phyloP scores from a whole-genome alignment of 192 early-diverging fungal species.

The Backusella luteola region DNA sequence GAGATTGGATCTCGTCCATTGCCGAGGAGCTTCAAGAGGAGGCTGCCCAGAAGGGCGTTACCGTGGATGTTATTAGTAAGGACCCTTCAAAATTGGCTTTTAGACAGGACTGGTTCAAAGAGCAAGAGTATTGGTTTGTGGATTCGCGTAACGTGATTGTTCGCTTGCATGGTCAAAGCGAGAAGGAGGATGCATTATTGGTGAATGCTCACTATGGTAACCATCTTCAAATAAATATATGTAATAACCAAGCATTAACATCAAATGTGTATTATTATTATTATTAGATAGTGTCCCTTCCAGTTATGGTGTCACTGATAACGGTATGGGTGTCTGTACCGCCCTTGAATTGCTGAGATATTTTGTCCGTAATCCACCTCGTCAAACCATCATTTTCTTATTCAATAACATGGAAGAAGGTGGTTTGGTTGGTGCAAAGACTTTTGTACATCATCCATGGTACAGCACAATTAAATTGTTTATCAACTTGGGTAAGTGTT shows the following conservation, averaged over 20 bases:
- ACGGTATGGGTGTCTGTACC: constrained; percentile 60
- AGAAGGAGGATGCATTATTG: constrained; percentile 48
- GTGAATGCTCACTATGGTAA: constrained; percentile 67
- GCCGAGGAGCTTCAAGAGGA: constrained; percentile 5
- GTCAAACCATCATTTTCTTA: constrained; percentile 67
- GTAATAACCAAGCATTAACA: not conserved
- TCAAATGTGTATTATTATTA: not conserved
- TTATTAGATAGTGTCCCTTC: constrained; percentile 60
- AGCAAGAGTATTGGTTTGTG: constrained; percentile 18
- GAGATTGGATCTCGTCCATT: constrained; percentile 13
- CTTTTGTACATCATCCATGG: constrained; percentile 66
- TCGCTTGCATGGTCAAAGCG: constrained; percentile 15
- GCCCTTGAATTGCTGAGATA: constrained; percentile 61
- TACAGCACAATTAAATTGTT: constrained; percentile 56
- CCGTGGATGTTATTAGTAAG: constrained; percentile 15
- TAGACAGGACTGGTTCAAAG: not conserved
- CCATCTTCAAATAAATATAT: not conserved
- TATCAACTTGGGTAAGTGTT: constrained; percentile 53
- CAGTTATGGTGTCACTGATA: constrained; percentile 68
- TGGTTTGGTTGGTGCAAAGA: constrained; percentile 58
- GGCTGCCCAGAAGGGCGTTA: not conserved
- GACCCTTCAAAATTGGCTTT: not conserved
- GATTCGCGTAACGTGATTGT: constrained; percentile 22
- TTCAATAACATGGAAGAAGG: constrained; percentile 72
- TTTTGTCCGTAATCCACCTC: constrained; percentile 49